A percentile compares a stretch with the other conserved stretches of the same genome.
Conservation (phyloP, 257 asterid species). For the Przewalskia tangutica region DNA sequence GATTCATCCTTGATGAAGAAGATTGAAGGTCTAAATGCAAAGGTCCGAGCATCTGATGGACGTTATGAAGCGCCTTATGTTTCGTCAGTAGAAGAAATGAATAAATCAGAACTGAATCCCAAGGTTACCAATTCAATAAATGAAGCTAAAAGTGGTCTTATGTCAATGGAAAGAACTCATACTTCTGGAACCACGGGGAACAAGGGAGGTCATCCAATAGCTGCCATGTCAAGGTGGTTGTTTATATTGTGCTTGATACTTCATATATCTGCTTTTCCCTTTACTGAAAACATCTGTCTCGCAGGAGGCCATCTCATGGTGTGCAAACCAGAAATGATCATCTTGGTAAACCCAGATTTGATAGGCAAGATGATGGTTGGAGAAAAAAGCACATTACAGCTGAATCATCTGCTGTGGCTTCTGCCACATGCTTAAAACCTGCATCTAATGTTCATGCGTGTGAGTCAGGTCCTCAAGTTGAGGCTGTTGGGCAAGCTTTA, state of each 20-base stretch:
- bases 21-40: constrained; percentile 76
- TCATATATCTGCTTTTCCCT: background rate
- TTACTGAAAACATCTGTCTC: constrained; percentile 13
- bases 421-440: constrained; percentile 22
- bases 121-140: constrained; percentile 15
- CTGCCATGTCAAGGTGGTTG: constrained; percentile 42
- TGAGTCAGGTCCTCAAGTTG: constrained; percentile 24
- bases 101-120: constrained; percentile 21
- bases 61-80: constrained; percentile 23
- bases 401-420: constrained; percentile 26
- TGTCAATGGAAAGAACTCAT: constrained; percentile 20
- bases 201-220: constrained; percentile 29
- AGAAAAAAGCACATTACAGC: constrained; percentile 31
- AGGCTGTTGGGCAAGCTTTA: constrained; percentile 26
- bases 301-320: constrained; percentile 54
- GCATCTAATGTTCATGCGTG: constrained; percentile 19
- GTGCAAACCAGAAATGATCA: constrained; percentile 42
- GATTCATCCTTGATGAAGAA: constrained; percentile 60
- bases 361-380: constrained; percentile 49
- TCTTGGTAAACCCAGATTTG: constrained; percentile 47
- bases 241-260: background rate
- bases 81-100: constrained; percentile 33
- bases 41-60: constrained; percentile 61
- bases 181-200: constrained; percentile 30
- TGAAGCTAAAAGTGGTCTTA: constrained; percentile 25